These are phyloP conservation scores for Penicillium janthinellum DNA, from an alignment of 2,329 filamentous ascomycete species.

Conservation along the genomic window DNA sequence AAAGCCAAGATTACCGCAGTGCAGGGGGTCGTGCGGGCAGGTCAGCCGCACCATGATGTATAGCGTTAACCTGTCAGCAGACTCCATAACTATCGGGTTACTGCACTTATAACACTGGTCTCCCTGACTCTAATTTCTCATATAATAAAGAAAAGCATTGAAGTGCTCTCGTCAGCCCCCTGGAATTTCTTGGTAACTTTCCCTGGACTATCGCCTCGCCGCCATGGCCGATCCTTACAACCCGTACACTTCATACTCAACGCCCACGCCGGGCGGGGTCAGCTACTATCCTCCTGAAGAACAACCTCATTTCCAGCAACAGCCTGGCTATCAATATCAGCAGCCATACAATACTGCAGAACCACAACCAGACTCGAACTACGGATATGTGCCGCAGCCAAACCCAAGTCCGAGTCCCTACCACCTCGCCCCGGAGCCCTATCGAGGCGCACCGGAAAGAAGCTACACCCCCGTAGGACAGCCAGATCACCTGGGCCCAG, in stretches of 20 bases:
- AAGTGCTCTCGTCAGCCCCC: background rate
- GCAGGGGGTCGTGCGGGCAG: constrained; percentile 27
- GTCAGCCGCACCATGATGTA: constrained; percentile 31
- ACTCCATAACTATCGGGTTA: background rate
- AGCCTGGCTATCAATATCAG: constrained; percentile 13
- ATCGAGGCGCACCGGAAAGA: constrained; percentile 34
- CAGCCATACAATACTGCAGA: constrained; percentile 8
- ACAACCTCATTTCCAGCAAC: constrained; percentile 33
- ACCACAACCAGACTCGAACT: constrained; percentile 28
- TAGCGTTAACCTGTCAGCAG: constrained; percentile 21
- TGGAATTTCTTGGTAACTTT: background rate
- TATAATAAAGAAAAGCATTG: background rate
- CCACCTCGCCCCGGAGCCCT: constrained; percentile 30
- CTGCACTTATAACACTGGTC: background rate
- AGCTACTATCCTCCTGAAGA: constrained; percentile 31
- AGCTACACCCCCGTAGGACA: constrained; percentile 50
- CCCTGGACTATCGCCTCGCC: background rate
- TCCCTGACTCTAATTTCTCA: background rate
- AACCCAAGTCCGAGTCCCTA: constrained; percentile 16
- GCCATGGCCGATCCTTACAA: constrained; percentile 58
- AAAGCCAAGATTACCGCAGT: constrained; percentile 5
- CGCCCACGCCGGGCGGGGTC: constrained; percentile 28
- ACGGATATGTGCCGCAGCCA: constrained; percentile 33
- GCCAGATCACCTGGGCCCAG: constrained; percentile 37
- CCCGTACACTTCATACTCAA: constrained; percentile 35